Percentiles rank a stretch among this genome's conserved stretches.
Evolutionary conservation across 805 yeast genomes (phyloP).

Genomic region (Isabelozyma heimii): DNA sequence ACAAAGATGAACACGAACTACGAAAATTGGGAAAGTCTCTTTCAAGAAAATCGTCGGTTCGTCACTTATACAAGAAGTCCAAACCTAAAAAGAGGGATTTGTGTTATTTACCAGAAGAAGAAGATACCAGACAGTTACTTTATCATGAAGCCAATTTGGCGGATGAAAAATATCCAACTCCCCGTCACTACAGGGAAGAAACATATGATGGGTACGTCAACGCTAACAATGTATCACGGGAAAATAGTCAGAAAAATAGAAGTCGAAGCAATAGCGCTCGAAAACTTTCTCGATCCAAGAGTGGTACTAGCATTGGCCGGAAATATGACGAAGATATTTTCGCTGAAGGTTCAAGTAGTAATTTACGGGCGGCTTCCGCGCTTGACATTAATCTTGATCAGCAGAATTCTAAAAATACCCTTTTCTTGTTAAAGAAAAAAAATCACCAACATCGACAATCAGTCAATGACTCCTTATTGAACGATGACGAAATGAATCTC

Average conservation of each 20-base stretch:
- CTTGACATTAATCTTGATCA: background rate
- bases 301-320: background rate
- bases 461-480: conserved; percentile 13
- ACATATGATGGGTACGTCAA: conserved; percentile 25
- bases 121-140: conserved; percentile 19
- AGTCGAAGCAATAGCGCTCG: background rate
- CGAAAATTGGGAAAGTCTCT: conserved; percentile 35
- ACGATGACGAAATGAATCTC: conserved; percentile 20
- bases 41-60: conserved; percentile 30
- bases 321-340: background rate
- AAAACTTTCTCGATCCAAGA: background rate
- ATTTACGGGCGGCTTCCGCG: background rate
- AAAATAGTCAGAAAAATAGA: background rate
- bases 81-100: background rate
- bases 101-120: conserved; percentile 7
- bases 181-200: conserved; percentile 20
- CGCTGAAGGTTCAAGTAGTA: background rate
- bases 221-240: background rate
- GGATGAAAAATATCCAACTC: conserved; percentile 1
- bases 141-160: conserved; percentile 9
- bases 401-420: conserved; percentile 4
- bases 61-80: conserved; percentile 15
- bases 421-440: conserved; percentile 3
- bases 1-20: conserved; percentile 27
- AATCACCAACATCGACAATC: conserved; percentile 1